Evolutionary conservation across 768 basidiomycete species (phyloP).

Genomic region (Tubosaeta sp.): DNA sequence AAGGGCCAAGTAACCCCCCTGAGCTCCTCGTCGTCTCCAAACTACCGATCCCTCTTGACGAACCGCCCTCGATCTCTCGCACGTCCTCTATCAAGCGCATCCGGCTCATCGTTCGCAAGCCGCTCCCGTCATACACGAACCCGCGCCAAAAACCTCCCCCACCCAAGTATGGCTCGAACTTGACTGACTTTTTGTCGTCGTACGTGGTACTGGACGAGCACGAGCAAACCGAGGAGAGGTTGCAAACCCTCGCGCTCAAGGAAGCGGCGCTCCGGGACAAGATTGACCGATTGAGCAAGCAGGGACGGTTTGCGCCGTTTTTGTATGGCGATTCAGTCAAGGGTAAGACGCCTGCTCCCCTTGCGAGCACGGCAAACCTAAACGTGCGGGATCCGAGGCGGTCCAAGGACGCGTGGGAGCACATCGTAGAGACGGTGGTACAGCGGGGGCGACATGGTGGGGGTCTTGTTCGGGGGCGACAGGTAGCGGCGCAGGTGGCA

Average conservation of each 20-base stretch:
- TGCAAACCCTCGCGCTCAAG: slow-evolving; percentile 36
- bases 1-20: slow-evolving; percentile 10
- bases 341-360: background rate
- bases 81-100: slow-evolving; percentile 51
- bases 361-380: slow-evolving; percentile 9
- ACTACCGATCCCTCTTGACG: background rate
- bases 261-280: slow-evolving; percentile 44
- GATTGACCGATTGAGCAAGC: slow-evolving; percentile 39
- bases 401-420: slow-evolving; percentile 52
- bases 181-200: slow-evolving; percentile 56
- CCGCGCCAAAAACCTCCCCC: slow-evolving; percentile 62
- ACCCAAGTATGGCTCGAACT: slow-evolving; percentile 48
- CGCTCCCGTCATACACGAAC: slow-evolving; percentile 56
- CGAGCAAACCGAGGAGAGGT: slow-evolving; percentile 38
- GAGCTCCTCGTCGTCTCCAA: background rate
- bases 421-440: slow-evolving; percentile 47
- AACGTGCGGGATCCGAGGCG: slow-evolving; percentile 25
- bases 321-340: slow-evolving; percentile 29
- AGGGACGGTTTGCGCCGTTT: slow-evolving; percentile 45
- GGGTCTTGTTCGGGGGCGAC: slow-evolving; percentile 33
- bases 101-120: slow-evolving; percentile 60
- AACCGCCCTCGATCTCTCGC: slow-evolving; percentile 7
- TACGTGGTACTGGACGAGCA: slow-evolving; percentile 53
- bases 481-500: slow-evolving; percentile 54
- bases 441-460: slow-evolving; percentile 17